Percentiles rank a stretch among this genome's conserved stretches.
Evolutionary conservation across 768 basidiomycete species (phyloP).

Genomic region (Arthromyces matolae): DNA sequence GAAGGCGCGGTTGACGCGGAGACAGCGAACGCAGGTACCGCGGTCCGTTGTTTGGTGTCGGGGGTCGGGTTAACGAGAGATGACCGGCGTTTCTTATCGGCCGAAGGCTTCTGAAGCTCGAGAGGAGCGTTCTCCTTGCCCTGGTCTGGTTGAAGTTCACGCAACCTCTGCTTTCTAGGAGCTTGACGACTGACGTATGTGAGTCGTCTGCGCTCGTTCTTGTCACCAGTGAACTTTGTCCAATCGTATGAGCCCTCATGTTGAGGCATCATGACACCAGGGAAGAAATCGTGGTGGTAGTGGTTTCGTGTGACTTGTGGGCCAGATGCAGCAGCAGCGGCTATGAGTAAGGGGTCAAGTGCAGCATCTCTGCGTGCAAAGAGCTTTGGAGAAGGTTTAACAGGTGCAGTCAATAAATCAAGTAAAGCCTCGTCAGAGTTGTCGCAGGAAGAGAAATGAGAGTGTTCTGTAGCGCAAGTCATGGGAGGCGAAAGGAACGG

Average conservation of each 20-base stretch:
- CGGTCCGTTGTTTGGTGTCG: constrained; percentile 25
- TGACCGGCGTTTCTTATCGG: constrained; percentile 41
- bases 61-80: constrained; percentile 26
- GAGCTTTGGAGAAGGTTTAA: constrained; percentile 34
- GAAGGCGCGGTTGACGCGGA: constrained; percentile 18
- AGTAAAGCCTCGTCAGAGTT: constrained; percentile 60
- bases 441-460: constrained; percentile 19
- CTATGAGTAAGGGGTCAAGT: constrained; percentile 76
- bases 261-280: constrained; percentile 49
- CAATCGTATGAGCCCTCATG: constrained; percentile 55
- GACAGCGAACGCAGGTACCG: constrained; percentile 14
- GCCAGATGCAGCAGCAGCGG: constrained; percentile 69
- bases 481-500: constrained; percentile 11
- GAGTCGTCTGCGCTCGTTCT: constrained; percentile 42
- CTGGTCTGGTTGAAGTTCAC: constrained; percentile 28
- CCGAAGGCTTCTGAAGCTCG: constrained; percentile 31
- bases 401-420: constrained; percentile 57
- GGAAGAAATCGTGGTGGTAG: constrained; percentile 78
- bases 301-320: constrained; percentile 83
- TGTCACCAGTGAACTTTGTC: constrained; percentile 50
- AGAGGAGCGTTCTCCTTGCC: constrained; percentile 51
- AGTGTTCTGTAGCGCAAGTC: constrained; percentile 16
- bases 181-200: constrained; percentile 74
- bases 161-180: constrained; percentile 61
- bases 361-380: constrained; percentile 66